Conservation (phyloP, 1,284 basidiomycete genomes). For the Peniophora sp. region DNA sequence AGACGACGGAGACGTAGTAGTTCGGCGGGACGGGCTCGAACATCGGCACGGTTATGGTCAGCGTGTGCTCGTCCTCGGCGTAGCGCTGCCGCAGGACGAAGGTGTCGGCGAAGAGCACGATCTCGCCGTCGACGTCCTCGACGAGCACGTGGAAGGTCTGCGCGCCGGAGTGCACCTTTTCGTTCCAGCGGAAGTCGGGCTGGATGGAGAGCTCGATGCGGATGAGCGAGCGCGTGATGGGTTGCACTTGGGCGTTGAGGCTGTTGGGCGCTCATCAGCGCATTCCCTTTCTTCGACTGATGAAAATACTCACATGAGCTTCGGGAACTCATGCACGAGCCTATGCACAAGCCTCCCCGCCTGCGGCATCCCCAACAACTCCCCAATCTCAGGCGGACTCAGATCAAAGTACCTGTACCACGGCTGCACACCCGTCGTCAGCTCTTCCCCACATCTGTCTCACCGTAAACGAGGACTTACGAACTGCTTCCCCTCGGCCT, state of each 20-base stretch:
- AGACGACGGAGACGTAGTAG: conserved; percentile 93
- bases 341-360: conserved; percentile 89
- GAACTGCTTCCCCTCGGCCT: conserved; percentile 97
- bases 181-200: conserved; percentile 97
- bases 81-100: conserved; percentile 91
- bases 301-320: conserved; percentile 63
- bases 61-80: conserved; percentile 87
- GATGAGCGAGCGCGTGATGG: conserved; percentile 1
- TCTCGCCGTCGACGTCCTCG: conserved; percentile 96
- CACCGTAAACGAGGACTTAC: conserved; percentile 31
- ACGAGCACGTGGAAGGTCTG: conserved; percentile 92
- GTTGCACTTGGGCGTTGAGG: conserved; percentile 81
- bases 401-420: conserved; percentile 97
- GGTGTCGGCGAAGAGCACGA: conserved; percentile 89
- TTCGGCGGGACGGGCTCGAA: conserved; percentile 96
- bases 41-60: conserved; percentile 93
- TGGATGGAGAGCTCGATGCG: conserved; percentile 41
- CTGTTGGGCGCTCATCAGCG: conserved; percentile 23
- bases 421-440: conserved; percentile 40
- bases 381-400: conserved; percentile 80
- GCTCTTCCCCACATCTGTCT: conserved; percentile 1
- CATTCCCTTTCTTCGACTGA: background rate
- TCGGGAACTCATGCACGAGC: conserved; percentile 96
- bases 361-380: conserved; percentile 89
- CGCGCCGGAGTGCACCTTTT: conserved; percentile 82